phyloP scores from a whole-genome alignment of 208 protist species.

The Trypanosoma platydactyli region DNA sequence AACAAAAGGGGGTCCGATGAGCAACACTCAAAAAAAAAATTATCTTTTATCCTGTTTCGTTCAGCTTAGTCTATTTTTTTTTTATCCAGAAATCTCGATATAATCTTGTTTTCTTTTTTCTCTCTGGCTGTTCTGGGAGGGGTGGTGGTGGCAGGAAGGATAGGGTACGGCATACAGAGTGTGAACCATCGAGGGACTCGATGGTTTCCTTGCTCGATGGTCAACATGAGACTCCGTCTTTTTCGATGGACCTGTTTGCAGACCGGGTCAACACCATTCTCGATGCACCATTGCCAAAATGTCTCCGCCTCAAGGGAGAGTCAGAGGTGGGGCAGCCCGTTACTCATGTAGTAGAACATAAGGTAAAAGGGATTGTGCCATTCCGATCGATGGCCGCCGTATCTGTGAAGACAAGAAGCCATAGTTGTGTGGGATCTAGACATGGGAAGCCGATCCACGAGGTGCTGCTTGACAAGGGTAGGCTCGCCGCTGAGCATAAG shows the following conservation, averaged over 20 bases:
- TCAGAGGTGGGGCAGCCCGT: not conserved
- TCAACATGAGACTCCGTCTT: constrained; percentile 31
- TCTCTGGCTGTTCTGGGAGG: not conserved
- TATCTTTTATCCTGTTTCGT: not conserved
- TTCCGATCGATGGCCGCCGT: not conserved
- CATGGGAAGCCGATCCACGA: constrained; percentile 53
- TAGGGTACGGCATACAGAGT: not conserved
- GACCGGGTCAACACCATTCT: constrained; percentile 42
- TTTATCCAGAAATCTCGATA: not conserved
- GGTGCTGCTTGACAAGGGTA: constrained; percentile 64
- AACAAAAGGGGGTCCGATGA: not conserved
- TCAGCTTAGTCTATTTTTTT: not conserved
- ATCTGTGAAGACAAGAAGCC: not conserved
- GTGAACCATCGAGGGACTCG: not conserved
- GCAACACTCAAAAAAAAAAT: not conserved
- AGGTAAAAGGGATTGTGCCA: not conserved
- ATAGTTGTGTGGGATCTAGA: not conserved
- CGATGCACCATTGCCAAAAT: constrained; percentile 45
- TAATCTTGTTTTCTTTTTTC: not conserved
- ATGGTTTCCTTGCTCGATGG: constrained; percentile 16
- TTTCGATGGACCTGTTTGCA: constrained; percentile 27
- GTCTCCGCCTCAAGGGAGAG: constrained; percentile 29
- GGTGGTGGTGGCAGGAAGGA: not conserved
- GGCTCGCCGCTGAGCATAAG: constrained; percentile 44
- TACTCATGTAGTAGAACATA: not conserved